These are phyloP conservation scores for Phtheirospermum japonicum DNA, from an alignment of 257 asterid genomes.

Conservation along the genomic window DNA sequence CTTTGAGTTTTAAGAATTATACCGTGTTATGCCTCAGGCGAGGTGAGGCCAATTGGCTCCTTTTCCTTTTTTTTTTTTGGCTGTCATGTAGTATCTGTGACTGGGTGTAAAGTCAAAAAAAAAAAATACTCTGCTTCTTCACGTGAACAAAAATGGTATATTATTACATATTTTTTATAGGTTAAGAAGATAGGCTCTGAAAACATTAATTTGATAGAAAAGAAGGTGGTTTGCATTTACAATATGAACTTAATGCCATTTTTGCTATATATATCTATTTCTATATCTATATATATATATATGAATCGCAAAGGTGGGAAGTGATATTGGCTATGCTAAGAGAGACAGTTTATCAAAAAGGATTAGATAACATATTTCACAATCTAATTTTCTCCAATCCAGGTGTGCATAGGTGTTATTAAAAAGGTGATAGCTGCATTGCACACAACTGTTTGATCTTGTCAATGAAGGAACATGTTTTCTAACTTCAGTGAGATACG, in stretches of 20 bases:
- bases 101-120: conserved; percentile 22
- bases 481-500: neutral
- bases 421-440: conserved; percentile 11
- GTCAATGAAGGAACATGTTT: conserved; percentile 2
- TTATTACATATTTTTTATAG: neutral
- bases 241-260: conserved; percentile 16
- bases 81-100: conserved; percentile 37
- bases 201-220: conserved; percentile 12
- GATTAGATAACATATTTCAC: conserved; percentile 4
- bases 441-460: neutral
- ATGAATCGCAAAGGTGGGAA: neutral
- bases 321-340: neutral
- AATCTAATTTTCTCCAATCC: neutral
- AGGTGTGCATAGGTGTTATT: conserved; percentile 7
- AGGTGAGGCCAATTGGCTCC: conserved; percentile 24
- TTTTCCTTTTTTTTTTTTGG: neutral
- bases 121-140: conserved; percentile 22
- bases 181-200: neutral
- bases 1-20: conserved; percentile 32
- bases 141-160: conserved; percentile 29
- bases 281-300: too few relatives aligned
- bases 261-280: conserved; percentile 4
- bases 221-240: conserved; percentile 1
- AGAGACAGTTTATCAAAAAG: neutral
- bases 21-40: conserved; percentile 19